phyloP scores from a whole-genome alignment of 768 basidiomycete species.

The Leccinum barrowsii region DNA sequence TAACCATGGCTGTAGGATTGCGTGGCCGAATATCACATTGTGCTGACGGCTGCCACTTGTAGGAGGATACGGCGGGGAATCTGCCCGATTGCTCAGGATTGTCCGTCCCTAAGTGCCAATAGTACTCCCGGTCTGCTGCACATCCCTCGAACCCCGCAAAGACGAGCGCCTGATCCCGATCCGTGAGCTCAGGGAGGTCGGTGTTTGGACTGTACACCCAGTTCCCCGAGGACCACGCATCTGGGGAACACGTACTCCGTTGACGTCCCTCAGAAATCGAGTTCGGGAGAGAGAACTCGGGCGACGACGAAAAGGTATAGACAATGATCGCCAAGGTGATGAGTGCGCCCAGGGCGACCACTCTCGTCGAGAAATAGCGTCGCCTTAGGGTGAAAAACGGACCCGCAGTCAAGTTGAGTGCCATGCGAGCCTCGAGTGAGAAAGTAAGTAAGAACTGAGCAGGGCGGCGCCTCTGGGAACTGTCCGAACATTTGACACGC shows the following conservation, averaged over 20 bases:
- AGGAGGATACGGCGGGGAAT: slow-evolving; percentile 51
- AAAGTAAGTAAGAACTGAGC: background rate
- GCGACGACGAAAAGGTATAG: slow-evolving; percentile 30
- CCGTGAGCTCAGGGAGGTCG: slow-evolving; percentile 33
- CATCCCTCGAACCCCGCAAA: slow-evolving; percentile 62
- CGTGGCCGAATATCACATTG: slow-evolving; percentile 43
- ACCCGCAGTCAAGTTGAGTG: background rate
- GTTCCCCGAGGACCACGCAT: slow-evolving; percentile 32
- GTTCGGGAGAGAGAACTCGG: slow-evolving; percentile 1
- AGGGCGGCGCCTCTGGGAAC: background rate
- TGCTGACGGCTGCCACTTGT: slow-evolving; percentile 49
- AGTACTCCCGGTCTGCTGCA: slow-evolving; percentile 57
- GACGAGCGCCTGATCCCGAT: slow-evolving; percentile 41
- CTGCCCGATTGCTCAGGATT: slow-evolving; percentile 44
- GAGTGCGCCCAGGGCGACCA: slow-evolving; percentile 26
- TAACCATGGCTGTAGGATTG: slow-evolving; percentile 42
- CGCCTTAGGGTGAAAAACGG: slow-evolving; percentile 15
- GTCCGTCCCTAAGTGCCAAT: slow-evolving; percentile 62
- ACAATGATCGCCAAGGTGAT: slow-evolving; percentile 26
- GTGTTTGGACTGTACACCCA: slow-evolving; percentile 43
- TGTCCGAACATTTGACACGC: background rate
- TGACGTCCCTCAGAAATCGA: slow-evolving; percentile 27
- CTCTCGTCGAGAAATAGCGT: slow-evolving; percentile 20
- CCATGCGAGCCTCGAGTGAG: background rate
- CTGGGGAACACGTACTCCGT: slow-evolving; percentile 32